Conservation (phyloP, 345 rosid genomes). For the Sapria himalayana region DNA sequence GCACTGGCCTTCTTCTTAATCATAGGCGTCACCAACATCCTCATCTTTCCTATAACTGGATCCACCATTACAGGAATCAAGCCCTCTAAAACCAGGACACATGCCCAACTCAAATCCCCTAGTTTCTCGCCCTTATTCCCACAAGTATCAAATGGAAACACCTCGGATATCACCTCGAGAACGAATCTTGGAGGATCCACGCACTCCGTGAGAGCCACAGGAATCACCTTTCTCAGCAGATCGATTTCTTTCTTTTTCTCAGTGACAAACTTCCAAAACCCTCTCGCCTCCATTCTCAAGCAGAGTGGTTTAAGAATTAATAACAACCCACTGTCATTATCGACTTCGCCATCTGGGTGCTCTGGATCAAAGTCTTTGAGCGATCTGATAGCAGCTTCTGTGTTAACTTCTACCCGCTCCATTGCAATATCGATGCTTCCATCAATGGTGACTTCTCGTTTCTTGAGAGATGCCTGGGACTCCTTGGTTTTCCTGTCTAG, state of each 20-base stretch:
- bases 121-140: neutral
- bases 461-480: slow-evolving; percentile 49
- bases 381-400: slow-evolving; percentile 25
- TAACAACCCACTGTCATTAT: neutral
- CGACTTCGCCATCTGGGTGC: neutral
- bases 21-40: neutral
- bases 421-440: slow-evolving; percentile 65
- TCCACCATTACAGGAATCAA: slow-evolving; percentile 2
- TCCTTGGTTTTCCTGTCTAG: slow-evolving; percentile 64
- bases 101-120: neutral
- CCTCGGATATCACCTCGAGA: slow-evolving; percentile 77
- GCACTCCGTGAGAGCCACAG: slow-evolving; percentile 14
- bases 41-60: neutral
- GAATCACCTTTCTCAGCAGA: neutral
- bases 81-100: neutral
- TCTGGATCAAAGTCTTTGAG: slow-evolving; percentile 14
- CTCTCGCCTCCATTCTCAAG: slow-evolving; percentile 47
- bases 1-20: neutral
- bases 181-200: slow-evolving; percentile 82
- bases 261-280: slow-evolving; percentile 59
- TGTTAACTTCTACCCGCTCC: slow-evolving; percentile 30
- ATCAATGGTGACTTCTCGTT: slow-evolving; percentile 74
- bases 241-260: slow-evolving; percentile 21
- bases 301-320: neutral
- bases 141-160: slow-evolving; percentile 13